phyloP scores from a whole-genome alignment of 179 eudicot genomes.

The Beta lomatogona region DNA sequence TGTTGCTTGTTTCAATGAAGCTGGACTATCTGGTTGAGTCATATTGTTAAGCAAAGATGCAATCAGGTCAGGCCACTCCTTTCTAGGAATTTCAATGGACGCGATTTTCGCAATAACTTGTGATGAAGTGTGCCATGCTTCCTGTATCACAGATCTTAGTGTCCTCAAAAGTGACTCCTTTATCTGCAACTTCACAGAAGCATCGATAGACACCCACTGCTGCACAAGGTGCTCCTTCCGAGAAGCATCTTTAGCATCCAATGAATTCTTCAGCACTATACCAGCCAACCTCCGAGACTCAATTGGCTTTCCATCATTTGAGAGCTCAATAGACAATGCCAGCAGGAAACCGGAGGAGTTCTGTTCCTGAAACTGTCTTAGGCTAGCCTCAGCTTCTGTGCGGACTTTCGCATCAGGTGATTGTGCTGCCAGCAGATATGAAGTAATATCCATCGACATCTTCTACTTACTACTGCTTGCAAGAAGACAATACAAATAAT shows the following conservation, averaged over 20 bases:
- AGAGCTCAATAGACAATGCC: constrained; percentile 70
- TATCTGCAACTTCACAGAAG: constrained; percentile 60
- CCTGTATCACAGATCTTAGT: constrained; percentile 59
- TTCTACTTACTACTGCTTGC: constrained; percentile 21
- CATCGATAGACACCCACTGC: constrained; percentile 73
- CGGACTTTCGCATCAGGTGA: constrained; percentile 69
- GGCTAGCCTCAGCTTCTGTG: constrained; percentile 66
- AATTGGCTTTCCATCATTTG: constrained; percentile 71
- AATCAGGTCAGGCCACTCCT: constrained; percentile 91
- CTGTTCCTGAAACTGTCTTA: constrained; percentile 79
- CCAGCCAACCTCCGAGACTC: constrained; percentile 90
- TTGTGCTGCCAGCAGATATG: constrained; percentile 70
- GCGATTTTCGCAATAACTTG: constrained; percentile 94
- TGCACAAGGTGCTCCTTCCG: constrained; percentile 64
- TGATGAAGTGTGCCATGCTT: constrained; percentile 84
- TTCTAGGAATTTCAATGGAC: constrained; percentile 74
- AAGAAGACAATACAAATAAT: background rate
- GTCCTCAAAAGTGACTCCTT: constrained; percentile 69
- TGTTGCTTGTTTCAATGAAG: constrained; percentile 73
- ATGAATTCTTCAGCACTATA: constrained; percentile 76
- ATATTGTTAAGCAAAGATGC: constrained; percentile 68
- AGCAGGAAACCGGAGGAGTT: constrained; percentile 64
- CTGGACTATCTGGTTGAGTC: constrained; percentile 63
- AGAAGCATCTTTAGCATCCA: constrained; percentile 84
- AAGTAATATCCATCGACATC: constrained; percentile 86